Conservation (phyloP, 2,329 filamentous ascomycete genomes). For the Fusarium circinatum region DNA sequence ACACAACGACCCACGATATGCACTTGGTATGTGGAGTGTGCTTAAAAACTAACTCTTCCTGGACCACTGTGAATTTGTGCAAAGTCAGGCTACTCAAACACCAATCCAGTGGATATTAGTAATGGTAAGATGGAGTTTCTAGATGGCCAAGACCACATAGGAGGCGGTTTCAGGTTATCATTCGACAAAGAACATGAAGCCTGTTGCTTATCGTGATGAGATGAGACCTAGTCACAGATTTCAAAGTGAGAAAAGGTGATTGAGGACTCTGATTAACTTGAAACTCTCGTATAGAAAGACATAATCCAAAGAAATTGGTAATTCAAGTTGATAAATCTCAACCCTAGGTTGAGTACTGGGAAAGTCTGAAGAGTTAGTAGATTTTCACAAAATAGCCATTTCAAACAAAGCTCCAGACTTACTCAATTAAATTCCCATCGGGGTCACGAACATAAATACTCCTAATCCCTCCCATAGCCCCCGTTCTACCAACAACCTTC, state of each 20-base stretch:
- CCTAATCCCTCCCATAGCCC: slow-evolving; percentile 63
- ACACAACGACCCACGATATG: background rate
- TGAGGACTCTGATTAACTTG: accelerated
- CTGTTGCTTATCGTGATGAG: background rate
- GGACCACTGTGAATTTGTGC: background rate
- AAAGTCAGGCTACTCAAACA: background rate
- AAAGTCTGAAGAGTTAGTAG: background rate
- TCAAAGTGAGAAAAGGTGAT: background rate
- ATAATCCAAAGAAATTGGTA: accelerated
- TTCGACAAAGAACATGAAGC: no score
- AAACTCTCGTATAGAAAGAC: accelerated
- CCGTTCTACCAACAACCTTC: slow-evolving; percentile 63
- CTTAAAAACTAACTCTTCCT: background rate
- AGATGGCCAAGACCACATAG: no score
- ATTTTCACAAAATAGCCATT: accelerated
- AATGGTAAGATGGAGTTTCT: accelerated
- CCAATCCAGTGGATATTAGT: accelerated
- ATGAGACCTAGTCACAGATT: no score
- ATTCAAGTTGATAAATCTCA: no score
- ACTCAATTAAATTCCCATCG: slow-evolving; percentile 72
- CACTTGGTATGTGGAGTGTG: background rate
- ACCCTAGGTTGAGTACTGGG: background rate
- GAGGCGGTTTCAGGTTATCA: background rate
- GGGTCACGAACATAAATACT: slow-evolving; percentile 71
- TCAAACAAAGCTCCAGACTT: slow-evolving; percentile 36